phyloP scores from a whole-genome alignment of 768 basidiomycete genomes.

The Termitomyces sp. region DNA sequence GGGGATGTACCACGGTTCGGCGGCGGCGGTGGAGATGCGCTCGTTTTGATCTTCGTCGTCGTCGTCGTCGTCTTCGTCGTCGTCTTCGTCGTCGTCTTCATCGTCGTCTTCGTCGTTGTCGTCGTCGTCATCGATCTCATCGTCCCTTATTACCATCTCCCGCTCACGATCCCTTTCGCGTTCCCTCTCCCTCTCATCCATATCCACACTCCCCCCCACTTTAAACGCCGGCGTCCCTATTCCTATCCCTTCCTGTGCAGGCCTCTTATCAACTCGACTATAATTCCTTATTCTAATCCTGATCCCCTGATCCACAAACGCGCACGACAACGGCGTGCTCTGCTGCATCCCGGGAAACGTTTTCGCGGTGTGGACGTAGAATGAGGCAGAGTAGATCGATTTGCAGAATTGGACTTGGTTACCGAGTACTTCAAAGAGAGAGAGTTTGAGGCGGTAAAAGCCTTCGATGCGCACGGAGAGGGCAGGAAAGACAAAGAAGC shows the following conservation, averaged over 20 bases:
- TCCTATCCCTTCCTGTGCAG: slow-evolving; percentile 41
- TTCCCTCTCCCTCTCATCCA: background rate
- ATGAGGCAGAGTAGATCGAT: slow-evolving; percentile 82
- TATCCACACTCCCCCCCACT: slow-evolving; percentile 6
- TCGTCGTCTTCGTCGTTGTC: no score
- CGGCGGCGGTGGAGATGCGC: no score
- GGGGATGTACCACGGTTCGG: no score
- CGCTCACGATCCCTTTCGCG: slow-evolving; percentile 1
- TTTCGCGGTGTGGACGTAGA: slow-evolving; percentile 95
- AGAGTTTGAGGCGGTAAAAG: slow-evolving; percentile 69
- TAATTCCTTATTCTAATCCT: slow-evolving; percentile 94
- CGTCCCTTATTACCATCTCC: background rate
- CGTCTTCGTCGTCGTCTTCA: no score
- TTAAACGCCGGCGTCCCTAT: slow-evolving; percentile 17
- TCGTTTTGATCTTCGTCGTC: no score
- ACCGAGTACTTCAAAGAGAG: slow-evolving; percentile 87
- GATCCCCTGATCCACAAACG: slow-evolving; percentile 93
- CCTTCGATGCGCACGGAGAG: slow-evolving; percentile 91
- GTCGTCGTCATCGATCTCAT: no score
- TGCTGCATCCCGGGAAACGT: slow-evolving; percentile 98
- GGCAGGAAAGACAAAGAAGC: slow-evolving; percentile 97
- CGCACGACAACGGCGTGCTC: slow-evolving; percentile 84
- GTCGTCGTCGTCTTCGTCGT: no score
- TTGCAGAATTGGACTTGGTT: slow-evolving; percentile 89
- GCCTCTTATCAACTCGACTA: slow-evolving; percentile 76